Conservation (phyloP, 306 rosid species). For the Trichosanthes truncata region DNA sequence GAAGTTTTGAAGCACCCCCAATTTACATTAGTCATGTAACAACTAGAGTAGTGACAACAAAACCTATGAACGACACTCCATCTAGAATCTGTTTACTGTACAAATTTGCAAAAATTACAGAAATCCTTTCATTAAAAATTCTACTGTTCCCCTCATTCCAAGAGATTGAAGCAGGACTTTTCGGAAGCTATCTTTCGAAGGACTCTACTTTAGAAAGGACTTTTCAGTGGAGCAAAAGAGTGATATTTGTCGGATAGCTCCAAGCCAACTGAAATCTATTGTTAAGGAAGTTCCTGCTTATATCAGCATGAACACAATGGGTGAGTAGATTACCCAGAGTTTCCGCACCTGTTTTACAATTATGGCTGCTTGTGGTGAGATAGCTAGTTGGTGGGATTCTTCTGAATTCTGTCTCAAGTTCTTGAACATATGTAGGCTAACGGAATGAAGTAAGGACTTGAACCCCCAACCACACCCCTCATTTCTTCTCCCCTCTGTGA, state of each 20-base stretch:
- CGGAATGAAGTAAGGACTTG: background rate
- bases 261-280: background rate
- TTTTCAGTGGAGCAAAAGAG: background rate
- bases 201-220: background rate
- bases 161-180: background rate
- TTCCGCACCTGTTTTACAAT: background rate
- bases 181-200: background rate
- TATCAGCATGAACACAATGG: background rate
- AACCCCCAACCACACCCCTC: background rate
- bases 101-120: background rate
- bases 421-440: background rate
- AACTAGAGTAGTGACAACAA: background rate
- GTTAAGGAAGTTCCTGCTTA: background rate
- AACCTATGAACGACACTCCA: background rate
- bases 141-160: background rate
- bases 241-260: background rate
- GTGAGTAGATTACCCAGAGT: background rate
- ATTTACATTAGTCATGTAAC: too few species aligned
- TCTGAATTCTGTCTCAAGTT: background rate
- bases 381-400: background rate
- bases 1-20: background rate
- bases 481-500: background rate
- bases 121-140: background rate
- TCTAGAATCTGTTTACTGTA: background rate
- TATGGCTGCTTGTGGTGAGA: background rate